phyloP scores from a whole-genome alignment of 306 rosid species.

The Herpetospermum pedunculosum region DNA sequence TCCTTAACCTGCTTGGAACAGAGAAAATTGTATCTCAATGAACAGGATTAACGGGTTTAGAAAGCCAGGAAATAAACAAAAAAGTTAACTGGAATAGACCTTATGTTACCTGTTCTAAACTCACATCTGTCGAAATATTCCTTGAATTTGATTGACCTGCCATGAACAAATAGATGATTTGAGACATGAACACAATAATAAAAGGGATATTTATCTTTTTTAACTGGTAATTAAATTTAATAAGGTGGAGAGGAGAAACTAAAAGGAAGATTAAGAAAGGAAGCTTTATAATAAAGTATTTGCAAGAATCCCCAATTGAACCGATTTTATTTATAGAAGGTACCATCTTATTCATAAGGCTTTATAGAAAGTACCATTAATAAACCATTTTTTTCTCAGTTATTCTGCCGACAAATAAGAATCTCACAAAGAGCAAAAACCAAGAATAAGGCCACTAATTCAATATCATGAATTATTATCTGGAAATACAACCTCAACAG shows the following conservation, averaged over 20 bases:
- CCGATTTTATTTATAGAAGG: neutral
- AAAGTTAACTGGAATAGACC: neutral
- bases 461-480: neutral
- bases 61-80: neutral
- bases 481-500: neutral
- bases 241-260: neutral
- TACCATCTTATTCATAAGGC: neutral
- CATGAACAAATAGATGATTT: neutral
- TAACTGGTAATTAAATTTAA: neutral
- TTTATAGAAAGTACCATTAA: neutral
- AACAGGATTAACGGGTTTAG: neutral
- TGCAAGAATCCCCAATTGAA: neutral
- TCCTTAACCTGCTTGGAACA: constrained; percentile 35
- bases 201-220: neutral
- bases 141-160: constrained; percentile 62
- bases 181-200: neutral
- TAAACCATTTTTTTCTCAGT: neutral
- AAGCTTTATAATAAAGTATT: neutral
- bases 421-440: neutral
- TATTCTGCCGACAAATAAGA: neutral
- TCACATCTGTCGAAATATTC: constrained; percentile 52
- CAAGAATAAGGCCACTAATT: neutral
- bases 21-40: neutral
- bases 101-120: constrained; percentile 57
- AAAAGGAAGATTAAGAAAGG: neutral